Evolutionary conservation across 768 basidiomycete genomes (phyloP), one percentile per base, ranked within the genome.

Genomic region (Clavulina sp.): DNA sequence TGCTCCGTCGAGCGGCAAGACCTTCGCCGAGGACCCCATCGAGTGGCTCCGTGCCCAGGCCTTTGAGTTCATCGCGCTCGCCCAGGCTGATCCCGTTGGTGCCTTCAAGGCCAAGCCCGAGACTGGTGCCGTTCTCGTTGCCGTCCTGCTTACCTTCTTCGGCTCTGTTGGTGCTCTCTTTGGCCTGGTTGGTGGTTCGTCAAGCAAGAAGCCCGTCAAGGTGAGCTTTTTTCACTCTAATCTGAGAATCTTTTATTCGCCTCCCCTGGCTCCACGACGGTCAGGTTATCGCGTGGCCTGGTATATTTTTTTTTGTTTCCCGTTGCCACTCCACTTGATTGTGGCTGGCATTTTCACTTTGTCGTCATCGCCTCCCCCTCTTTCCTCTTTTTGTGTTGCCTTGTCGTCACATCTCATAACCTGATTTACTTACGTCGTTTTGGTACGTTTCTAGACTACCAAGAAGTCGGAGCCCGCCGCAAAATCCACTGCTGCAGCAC

Each of bases 51-150:
- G 87, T 63, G 68, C 71, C 59, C 81, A 81, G 69, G 74, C 81
- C 43, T 71, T 81, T 60, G 70, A 72, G 49, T 99, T 99, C 74
- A 66, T 92, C 56, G 82, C 84, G 47, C 69, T 76, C 54, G 82
- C 76, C 57, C 78, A 78, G 63, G 64, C 73, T 43, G 79, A 93
- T 65, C 91, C 88, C 26, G 60, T 87, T 49, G 65, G 66, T 24
- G 92, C 95, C 38, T 74, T 96, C 74, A 85, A 82, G 72, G 70
- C 81, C 34, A 79, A 91, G 62, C 91, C 92, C 44, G 82, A 91
- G 67, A 85, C 85, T 49, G 88, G 80, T 59, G 81, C 73, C 43
- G 84, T 78, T 55, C 72, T 96, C 57, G 71, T 70, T 54, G 81
- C 77, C 56, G 78, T 76, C 47, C 56, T 84, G 44, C 72, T 93